These are phyloP conservation scores for Fusarium sp. DNA, from an alignment of 2,329 filamentous ascomycete species.

Conservation along the genomic window DNA sequence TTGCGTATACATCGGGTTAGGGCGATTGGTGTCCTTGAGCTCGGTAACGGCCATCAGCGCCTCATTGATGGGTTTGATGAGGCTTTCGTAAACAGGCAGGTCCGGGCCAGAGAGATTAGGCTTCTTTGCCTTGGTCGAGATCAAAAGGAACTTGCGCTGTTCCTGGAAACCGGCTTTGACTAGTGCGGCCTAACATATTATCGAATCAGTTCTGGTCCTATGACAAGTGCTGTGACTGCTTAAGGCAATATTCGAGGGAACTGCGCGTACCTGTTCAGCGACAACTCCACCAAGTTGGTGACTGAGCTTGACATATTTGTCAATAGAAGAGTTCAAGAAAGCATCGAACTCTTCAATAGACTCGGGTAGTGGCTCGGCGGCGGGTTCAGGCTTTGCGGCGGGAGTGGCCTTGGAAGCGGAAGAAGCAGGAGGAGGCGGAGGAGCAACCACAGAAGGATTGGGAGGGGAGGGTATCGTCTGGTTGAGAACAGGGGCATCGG, in stretches of 20 bases:
- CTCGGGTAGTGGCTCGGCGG: constrained; percentile 76
- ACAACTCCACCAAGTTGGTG: constrained; percentile 83
- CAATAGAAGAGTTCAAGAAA: constrained; percentile 81
- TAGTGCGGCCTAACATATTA: constrained; percentile 62
- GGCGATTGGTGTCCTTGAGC: constrained; percentile 86
- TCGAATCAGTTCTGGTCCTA: constrained; percentile 6
- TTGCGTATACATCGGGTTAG: constrained; percentile 82
- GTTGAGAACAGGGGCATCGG: constrained; percentile 63
- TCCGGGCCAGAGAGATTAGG: constrained; percentile 77
- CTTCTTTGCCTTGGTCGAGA: constrained; percentile 93
- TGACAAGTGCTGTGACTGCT: neutral
- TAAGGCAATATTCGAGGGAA: neutral
- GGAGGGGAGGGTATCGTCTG: constrained; percentile 55
- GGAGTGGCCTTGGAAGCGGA: constrained; percentile 55
- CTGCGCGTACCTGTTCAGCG: constrained; percentile 78
- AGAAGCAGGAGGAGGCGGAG: constrained; percentile 53
- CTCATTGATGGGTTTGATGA: constrained; percentile 89
- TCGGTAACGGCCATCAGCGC: constrained; percentile 84
- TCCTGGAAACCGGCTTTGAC: constrained; percentile 80
- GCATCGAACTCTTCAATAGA: constrained; percentile 90
- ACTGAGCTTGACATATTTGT: constrained; percentile 84
- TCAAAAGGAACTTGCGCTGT: constrained; percentile 88
- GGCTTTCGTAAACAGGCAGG: constrained; percentile 77
- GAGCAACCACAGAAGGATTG: constrained; percentile 50
- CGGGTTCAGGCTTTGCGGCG: constrained; percentile 54